phyloP scores from a whole-genome alignment of 177 flowering plant genomes.

The Vitis hybrid region DNA sequence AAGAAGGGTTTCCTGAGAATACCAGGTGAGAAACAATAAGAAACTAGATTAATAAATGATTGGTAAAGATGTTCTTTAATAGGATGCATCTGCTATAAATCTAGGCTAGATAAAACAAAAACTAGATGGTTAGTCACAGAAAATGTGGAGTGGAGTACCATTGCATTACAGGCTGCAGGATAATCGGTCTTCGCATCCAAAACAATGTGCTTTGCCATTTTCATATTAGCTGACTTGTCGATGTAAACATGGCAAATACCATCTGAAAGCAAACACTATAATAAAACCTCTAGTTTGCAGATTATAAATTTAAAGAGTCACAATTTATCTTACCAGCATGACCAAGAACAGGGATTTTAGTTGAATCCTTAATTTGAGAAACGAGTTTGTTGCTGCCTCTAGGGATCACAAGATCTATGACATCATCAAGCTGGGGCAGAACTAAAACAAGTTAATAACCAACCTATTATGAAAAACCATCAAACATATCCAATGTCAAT shows the following conservation, averaged over 20 bases:
- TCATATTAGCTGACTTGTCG: constrained; percentile 79
- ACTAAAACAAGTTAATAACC: background rate
- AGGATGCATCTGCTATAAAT: too few species aligned
- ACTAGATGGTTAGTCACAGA: background rate
- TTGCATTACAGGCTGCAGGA: constrained; percentile 98
- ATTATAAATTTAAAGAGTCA: constrained; percentile 1
- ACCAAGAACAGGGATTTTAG: constrained; percentile 98
- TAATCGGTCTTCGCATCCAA: constrained; percentile 93
- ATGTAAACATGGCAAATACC: constrained; percentile 97
- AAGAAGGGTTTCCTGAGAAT: constrained; percentile 90
- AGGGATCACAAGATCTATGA: constrained; percentile 98
- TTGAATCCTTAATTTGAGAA: constrained; percentile 82
- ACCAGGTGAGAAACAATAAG: background rate
- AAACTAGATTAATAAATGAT: too few species aligned
- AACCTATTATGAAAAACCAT: background rate
- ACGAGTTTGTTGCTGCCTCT: constrained; percentile 98
- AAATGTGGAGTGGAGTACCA: constrained; percentile 47
- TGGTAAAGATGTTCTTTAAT: too few species aligned
- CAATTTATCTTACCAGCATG: constrained; percentile 74
- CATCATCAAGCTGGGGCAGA: constrained; percentile 88
- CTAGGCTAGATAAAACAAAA: background rate
- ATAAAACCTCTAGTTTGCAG: constrained; percentile 2
- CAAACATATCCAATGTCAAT: background rate
- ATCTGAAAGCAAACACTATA: constrained; percentile 51
- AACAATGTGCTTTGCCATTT: constrained; percentile 77